Conservation (phyloP, 495 filamentous ascomycete species). For the Xylaria palmicola region DNA sequence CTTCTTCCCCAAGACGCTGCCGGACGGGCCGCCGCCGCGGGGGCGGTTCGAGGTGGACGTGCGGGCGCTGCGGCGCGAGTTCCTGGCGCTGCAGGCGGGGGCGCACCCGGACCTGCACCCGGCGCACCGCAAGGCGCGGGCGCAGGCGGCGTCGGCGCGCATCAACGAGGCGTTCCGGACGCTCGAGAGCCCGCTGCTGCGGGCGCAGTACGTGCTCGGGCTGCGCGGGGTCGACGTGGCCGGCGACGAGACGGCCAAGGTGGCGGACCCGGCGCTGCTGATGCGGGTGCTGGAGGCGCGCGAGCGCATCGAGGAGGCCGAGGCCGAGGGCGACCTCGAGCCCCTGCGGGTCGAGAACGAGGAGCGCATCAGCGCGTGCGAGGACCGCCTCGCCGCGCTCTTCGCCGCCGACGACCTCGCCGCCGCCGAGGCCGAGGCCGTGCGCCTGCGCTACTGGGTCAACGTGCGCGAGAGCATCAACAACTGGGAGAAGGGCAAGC, state of each 20-base stretch:
- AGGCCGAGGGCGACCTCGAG: slow-evolving; percentile 61
- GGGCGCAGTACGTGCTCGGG: slow-evolving; percentile 81
- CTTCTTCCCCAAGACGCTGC: slow-evolving; percentile 81
- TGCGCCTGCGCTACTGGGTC: slow-evolving; percentile 85
- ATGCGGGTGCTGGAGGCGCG: slow-evolving; percentile 85
- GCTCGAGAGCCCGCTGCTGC: slow-evolving; percentile 67
- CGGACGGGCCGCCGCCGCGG: slow-evolving; percentile 73
- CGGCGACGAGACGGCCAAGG: slow-evolving; percentile 68
- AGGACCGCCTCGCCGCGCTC: slow-evolving; percentile 56
- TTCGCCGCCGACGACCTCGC: slow-evolving; percentile 67
- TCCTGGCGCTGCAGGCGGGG: slow-evolving; percentile 73
- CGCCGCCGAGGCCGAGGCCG: slow-evolving; percentile 65
- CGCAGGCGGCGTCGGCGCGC: slow-evolving; percentile 68
- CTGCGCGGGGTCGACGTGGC: slow-evolving; percentile 73
- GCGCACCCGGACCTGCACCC: slow-evolving; percentile 71
- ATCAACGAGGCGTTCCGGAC: slow-evolving; percentile 92
- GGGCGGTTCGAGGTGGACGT: slow-evolving; percentile 74
- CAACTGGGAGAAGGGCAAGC: slow-evolving; percentile 78
- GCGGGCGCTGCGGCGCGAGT: slow-evolving; percentile 72
- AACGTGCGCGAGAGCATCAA: slow-evolving; percentile 79
- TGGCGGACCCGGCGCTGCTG: slow-evolving; percentile 71
- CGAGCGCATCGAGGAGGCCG: slow-evolving; percentile 79
- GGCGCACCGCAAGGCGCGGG: slow-evolving; percentile 51
- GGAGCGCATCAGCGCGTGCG: slow-evolving; percentile 57
- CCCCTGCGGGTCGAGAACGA: slow-evolving; percentile 66